Evolutionary conservation across 345 rosid species (phyloP), one percentile per base, ranked within the genome.

Genomic region (Litchi chinensis): DNA sequence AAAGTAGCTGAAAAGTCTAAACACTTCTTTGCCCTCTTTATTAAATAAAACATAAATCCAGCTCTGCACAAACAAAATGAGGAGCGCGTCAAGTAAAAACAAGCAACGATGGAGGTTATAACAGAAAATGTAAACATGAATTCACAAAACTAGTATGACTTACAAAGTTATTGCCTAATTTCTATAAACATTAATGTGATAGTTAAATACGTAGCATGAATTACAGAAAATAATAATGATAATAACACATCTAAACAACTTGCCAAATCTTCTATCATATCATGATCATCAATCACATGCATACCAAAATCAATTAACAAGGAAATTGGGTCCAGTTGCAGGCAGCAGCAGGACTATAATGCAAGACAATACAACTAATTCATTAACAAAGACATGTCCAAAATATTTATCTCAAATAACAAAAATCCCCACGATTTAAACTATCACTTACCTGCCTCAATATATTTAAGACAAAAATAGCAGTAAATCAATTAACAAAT

Each of bases 11-110:
- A 87, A 86, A 93, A 96, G 85, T 96, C 99, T 74, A 83, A 85
- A 89, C 99, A 94, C 77, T 92, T 96, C 77, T 93, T 93, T 19
- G 98, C 87, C 87, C 98, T 88, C 89, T 94, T 98, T 83, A 93
- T 88, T 91, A 96, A 74, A 88, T 91, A 92, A 44, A 96, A 77
- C 94, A 92, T 87, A 84, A 66, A 91, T 5, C 85, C 90, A 84
- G 98, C 94, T 82, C 99, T 94, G 89, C 88, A 86, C 19, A 79
- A 73, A 65, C 26, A 79, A 73, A 79, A 77, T 48, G 16, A 5
- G 1, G 0, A 3, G 24, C 44, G 68, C 28, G 37, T 80, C 60
- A 69, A 71, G 37, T 50, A 59, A 32, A 79, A 76, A 54, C 70
- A 46, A 75, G 71, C 37, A 44, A 32, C 13, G 50, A 46, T 6